phyloP scores from a whole-genome alignment of 2,329 filamentous ascomycete species.

The Coleophoma cylindrospora region DNA sequence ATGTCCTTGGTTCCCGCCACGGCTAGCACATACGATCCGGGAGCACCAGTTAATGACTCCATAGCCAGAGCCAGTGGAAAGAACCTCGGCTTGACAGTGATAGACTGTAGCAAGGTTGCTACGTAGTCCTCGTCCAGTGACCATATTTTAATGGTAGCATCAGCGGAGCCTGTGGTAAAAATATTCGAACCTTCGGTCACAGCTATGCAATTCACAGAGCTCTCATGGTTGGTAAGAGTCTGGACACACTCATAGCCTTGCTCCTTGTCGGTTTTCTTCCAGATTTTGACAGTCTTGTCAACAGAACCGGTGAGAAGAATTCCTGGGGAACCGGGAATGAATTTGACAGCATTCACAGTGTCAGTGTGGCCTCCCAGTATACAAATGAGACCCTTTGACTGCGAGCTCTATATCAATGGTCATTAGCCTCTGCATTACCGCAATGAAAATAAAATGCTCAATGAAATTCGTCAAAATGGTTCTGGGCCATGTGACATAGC shows the following conservation, averaged over 20 bases:
- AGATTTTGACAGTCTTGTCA: conserved; percentile 73
- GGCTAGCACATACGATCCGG: conserved; percentile 62
- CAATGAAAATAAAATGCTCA: no score
- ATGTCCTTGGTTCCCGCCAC: conserved; percentile 78
- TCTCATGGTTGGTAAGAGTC: conserved; percentile 62
- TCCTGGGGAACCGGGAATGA: conserved; percentile 53
- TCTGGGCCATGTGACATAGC: neutral
- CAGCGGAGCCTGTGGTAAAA: conserved; percentile 77
- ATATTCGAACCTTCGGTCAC: conserved; percentile 28
- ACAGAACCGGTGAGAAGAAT: conserved; percentile 76
- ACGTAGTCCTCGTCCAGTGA: conserved; percentile 41
- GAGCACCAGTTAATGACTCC: conserved; percentile 45
- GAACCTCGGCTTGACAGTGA: conserved; percentile 70
- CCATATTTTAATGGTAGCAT: conserved; percentile 72
- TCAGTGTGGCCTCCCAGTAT: conserved; percentile 74
- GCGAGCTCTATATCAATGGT: conserved; percentile 9
- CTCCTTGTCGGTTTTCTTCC: conserved; percentile 43
- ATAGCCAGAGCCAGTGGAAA: conserved; percentile 78
- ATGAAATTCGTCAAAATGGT: no score
- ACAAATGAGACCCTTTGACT: conserved; percentile 50
- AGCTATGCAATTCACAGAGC: conserved; percentile 67
- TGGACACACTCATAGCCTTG: conserved; percentile 35
- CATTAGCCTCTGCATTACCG: no score
- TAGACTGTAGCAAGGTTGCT: conserved; percentile 60
- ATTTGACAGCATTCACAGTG: conserved; percentile 77